Percentiles rank a stretch among this genome's conserved stretches.
Evolutionary conservation across 139 green algal species (phyloP).

Genomic region (Chlamydomonas sp.): DNA sequence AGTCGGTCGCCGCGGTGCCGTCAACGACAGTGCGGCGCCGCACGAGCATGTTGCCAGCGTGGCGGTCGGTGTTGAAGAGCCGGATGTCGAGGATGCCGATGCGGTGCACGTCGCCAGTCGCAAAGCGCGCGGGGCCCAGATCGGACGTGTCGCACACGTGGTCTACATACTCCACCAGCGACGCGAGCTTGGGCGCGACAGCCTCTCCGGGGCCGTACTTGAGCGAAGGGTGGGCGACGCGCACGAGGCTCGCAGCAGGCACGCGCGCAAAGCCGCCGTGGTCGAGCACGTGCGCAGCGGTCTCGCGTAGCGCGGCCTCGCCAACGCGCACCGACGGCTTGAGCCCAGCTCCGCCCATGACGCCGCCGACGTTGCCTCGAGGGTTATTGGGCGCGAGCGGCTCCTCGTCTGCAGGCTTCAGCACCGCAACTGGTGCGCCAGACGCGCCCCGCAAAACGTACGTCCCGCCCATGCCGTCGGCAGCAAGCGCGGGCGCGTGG

Average conservation of each 20-base stretch:
- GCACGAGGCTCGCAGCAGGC: constrained; percentile 80
- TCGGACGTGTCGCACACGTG: constrained; percentile 87
- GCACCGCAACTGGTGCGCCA: constrained; percentile 67
- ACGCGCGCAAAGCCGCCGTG: constrained; percentile 82
- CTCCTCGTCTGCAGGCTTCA: constrained; percentile 93
- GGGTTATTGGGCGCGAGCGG: constrained; percentile 89
- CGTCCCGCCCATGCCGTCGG: constrained; percentile 77
- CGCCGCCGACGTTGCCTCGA: constrained; percentile 86
- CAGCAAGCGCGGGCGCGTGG: constrained; percentile 60
- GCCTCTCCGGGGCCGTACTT: constrained; percentile 49
- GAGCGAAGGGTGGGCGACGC: constrained; percentile 73
- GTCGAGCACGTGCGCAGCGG: constrained; percentile 92
- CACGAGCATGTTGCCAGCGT: constrained; percentile 78
- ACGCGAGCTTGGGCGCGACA: constrained; percentile 68
- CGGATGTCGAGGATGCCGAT: constrained; percentile 86
- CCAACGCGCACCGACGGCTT: constrained; percentile 29
- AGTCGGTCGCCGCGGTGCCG: not conserved
- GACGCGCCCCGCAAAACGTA: constrained; percentile 79
- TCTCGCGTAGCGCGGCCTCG: constrained; percentile 10
- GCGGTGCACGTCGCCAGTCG: constrained; percentile 74
- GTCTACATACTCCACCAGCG: constrained; percentile 82
- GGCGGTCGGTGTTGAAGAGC: constrained; percentile 93
- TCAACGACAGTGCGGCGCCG: constrained; percentile 9
- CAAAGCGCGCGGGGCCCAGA: constrained; percentile 77
- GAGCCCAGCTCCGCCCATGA: constrained; percentile 57